Evolutionary conservation across 2,329 filamentous ascomycete species (phyloP), one percentile per base, ranked within the genome.

Genomic region (Penicillium digitatum): DNA sequence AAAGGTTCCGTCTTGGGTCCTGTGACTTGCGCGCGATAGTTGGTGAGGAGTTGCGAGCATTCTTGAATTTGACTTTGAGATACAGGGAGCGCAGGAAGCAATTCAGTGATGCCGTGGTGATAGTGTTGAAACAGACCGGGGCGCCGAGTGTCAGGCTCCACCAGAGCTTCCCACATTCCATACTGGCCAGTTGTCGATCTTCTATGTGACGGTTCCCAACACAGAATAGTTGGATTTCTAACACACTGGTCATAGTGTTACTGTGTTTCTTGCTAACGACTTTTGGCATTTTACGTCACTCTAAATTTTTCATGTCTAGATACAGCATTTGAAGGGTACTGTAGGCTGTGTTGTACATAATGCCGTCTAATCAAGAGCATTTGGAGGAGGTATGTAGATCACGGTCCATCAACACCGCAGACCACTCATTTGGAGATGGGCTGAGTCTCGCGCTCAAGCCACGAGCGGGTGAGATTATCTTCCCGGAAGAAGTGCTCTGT

Each of bases 401-500:
- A 18, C 16, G 6, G 12, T 9, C 12, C 32, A 49, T 54, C 12
- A 35, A 31, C 7, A 14, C 26, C 16, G 35, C 29, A 16, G 5
- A 2, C 7, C 18, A 44, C 34, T 64, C 66, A 69, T 57, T 71
- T 74, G 27, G 67, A 82, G 61, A 86, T 81, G 6, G 85, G 83
- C 66, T 82, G 80, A n/a, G 89, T 95, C 78, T 99, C 94, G 67
- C 89, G 84, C 76, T 89, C 82, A 66, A 99, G 78, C 93, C 93
- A 99, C 52, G 82, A 82, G 72, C 83, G 76, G 1, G 90, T 89
- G 63, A 88, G 70, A 46, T 84, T 76, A 69, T 95, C 90, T 2
- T 84, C 78, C 61, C 87, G 78, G 65, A 99, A 93, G 73, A 84
- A 91, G 18, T 77, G 79, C 69, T 84, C 85, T 4, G 90, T 96